Conservation (phyloP, 2,329 filamentous ascomycete species). For the Chaetomium olivaceum region DNA sequence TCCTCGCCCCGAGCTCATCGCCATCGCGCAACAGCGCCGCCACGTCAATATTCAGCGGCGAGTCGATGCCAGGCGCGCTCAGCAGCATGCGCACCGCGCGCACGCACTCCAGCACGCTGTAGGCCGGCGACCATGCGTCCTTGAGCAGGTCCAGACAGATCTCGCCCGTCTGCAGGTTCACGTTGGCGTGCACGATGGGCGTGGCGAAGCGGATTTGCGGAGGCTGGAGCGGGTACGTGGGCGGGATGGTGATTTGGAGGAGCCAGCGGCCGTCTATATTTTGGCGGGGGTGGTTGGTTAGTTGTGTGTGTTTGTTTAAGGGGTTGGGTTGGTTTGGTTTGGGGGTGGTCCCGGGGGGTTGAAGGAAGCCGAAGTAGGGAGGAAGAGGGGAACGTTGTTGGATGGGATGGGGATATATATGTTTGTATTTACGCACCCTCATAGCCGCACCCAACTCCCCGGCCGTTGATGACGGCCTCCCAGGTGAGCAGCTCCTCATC, state of each 20-base stretch:
- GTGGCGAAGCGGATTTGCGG: slow-evolving; percentile 82
- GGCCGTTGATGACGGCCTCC: slow-evolving; percentile 63
- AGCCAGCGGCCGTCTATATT: slow-evolving; percentile 74
- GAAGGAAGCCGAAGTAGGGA: no score
- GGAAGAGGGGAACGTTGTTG: not conserved
- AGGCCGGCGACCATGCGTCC: slow-evolving; percentile 80
- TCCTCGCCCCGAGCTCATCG: slow-evolving; percentile 66
- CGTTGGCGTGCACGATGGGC: slow-evolving; percentile 82
- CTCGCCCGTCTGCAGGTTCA: slow-evolving; percentile 70
- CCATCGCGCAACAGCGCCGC: slow-evolving; percentile 69
- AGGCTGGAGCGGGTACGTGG: slow-evolving; percentile 74
- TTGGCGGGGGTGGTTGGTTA: no score
- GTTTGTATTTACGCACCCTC: slow-evolving; percentile 46
- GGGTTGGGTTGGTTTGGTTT: no score
- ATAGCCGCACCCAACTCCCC: slow-evolving; percentile 56
- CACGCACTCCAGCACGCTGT: slow-evolving; percentile 74
- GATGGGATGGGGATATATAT: not conserved
- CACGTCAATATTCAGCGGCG: slow-evolving; percentile 76
- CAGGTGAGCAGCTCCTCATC: slow-evolving; percentile 59
- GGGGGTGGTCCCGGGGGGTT: no score
- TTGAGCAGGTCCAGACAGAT: slow-evolving; percentile 89
- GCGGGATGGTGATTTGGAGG: slow-evolving; percentile 73
- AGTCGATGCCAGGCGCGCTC: slow-evolving; percentile 68
- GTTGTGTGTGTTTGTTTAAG: no score
- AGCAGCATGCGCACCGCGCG: slow-evolving; percentile 72